A percentile compares a stretch with the other conserved stretches of the same genome.
phyloP scores from a whole-genome alignment of 1,139 yeast genomes.

The Taphrina sp. region DNA sequence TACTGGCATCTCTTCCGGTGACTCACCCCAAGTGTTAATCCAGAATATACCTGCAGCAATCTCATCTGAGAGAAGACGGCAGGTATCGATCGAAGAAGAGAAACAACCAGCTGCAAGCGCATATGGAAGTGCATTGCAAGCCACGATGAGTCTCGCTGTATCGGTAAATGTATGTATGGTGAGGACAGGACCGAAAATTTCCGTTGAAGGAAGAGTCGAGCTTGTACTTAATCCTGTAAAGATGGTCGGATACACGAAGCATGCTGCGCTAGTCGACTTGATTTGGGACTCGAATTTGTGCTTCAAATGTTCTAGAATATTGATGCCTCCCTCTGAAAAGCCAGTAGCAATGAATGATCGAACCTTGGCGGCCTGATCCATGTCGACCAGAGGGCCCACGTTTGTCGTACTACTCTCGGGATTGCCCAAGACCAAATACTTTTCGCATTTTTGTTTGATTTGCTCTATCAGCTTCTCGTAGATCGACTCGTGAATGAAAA shows the following conservation, averaged over 20 bases:
- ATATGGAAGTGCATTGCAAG: conserved; percentile 70
- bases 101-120: conserved; percentile 87
- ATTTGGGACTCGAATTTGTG: conserved; percentile 6
- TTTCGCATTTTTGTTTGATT: conserved; percentile 9
- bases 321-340: conserved; percentile 13
- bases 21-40: conserved; percentile 77
- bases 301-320: conserved; percentile 13
- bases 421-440: conserved; percentile 7
- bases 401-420: conserved; percentile 2
- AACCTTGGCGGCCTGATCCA: conserved; percentile 15
- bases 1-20: conserved; percentile 71
- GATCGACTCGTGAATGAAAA: conserved; percentile 70
- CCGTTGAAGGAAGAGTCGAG: conserved; percentile 49
- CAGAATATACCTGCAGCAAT: conserved; percentile 81
- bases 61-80: conserved; percentile 61
- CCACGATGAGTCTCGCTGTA: conserved; percentile 64
- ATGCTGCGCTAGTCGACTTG: background rate
- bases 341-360: conserved; percentile 20
- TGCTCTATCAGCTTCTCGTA: conserved; percentile 69
- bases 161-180: conserved; percentile 67
- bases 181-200: conserved; percentile 89
- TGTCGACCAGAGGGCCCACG: conserved; percentile 8
- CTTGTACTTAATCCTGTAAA: conserved; percentile 12
- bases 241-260: conserved; percentile 23
- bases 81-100: conserved; percentile 60